Evolutionary conservation across 352 stramenopile genomes (phyloP), one percentile per base, ranked within the genome.

Genomic region (Globisporangium nagaii): DNA sequence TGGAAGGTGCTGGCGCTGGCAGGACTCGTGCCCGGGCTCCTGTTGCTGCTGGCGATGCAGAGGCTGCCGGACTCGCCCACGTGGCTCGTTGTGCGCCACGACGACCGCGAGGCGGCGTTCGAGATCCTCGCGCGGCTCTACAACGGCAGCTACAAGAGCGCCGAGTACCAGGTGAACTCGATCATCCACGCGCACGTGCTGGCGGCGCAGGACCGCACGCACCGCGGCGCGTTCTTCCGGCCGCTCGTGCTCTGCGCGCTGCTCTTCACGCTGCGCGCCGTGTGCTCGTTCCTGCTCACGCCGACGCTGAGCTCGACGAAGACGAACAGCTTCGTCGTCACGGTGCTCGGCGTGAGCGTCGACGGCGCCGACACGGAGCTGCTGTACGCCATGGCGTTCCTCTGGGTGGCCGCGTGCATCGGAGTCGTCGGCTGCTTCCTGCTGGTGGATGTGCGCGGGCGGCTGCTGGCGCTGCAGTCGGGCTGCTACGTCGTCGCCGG

Each of bases 151-250:
- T 75, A 79, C 51, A 59, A 68, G 19, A 70, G 68, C 37, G 83
- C 80, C 2, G 80, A 93, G 48, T 62, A 78, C 36, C 68, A 88
- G 34, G 69, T 87, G 13, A 93, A 93, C 55, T 62, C 72, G 4
- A 75, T 93, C 56, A 81, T 93, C 35, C 80, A 93, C 43, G 79
- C 80, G 9, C 76, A 78, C 45, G 62, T 86, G 31, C 66, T 90
- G 24, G 79, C 75, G n/a, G 53, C 53, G 12, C 71, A 78, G 35
- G 72, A 80, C 15, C 63, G 68, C 42, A 65, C 65, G 27, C 73
- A 87, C 54, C 77, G 79, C 50, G 66, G 73, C 30, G 79, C 75
- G 13, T 90, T 93, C 60, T 84, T 81, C 49, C 77, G 83, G 0
- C 79, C 79, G 15, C 60, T 93, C 2, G 58, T 85, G 36, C 68